Evolutionary conservation across 2,329 filamentous ascomycete species (phyloP), one percentile per base, ranked within the genome.

Genomic region (Xenosphaeropsis pyriputrescens): DNA sequence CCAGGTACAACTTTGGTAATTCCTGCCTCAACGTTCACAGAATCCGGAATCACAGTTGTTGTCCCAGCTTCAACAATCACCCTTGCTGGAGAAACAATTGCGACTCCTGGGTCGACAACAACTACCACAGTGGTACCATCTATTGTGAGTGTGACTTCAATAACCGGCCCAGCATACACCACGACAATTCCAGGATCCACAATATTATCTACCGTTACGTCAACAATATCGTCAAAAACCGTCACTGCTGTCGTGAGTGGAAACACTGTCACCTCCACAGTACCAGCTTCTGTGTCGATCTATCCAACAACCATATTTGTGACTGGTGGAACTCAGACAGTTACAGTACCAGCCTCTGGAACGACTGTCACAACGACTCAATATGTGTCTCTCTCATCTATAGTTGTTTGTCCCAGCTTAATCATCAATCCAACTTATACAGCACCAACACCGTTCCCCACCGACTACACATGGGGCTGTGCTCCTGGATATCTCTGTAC

Each of bases 401-500:
- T 37, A 17, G 17, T 26, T 14, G 34, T 32, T 3, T 42, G 22
- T 31, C 13, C 34, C 29, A n/a, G 18, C 29, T 32, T 34, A 6
- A n/a, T 33, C 16, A 12, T 34, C 14, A 35, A 15, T 29, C 31
- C 22, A 11, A 39, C 18, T 17, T 45, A 47, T 13, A 43, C 44
- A 11, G 50, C 51, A 6, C 45, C 50, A 9, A 48, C 50, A 15
- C 41, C 41, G 4, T 42, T 29, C 6, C 36, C 45, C 2, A 30
- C 34, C 2, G 43, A 51, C 36, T 55, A 55, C 19, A 56, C 56
- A 9, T 63, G 59, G 58, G 62, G 62, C 31, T 65, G 62, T 40
- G 50, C 56, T 29, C 61, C 62, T 12, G 61, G 60, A 13, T 60
- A 47, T 34, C 47, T 65, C 14, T 65, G 62, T 37, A 54, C 50